phyloP scores from a whole-genome alignment of 1,284 basidiomycete species.

The Boletellus deceptivus region DNA sequence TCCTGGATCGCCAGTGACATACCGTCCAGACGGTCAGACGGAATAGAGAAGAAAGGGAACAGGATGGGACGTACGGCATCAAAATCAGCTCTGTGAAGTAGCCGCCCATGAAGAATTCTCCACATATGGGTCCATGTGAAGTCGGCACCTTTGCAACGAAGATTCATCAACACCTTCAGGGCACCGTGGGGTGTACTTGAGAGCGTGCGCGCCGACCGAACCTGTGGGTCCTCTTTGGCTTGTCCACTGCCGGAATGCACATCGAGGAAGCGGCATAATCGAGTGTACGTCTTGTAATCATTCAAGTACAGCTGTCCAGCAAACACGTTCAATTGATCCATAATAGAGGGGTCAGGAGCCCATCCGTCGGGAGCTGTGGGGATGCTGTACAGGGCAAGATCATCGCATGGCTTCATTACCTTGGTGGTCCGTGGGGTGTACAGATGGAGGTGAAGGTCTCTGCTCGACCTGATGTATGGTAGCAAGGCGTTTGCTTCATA shows the following conservation, averaged over 20 bases:
- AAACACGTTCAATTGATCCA: conserved; percentile 41
- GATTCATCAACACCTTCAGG: neutral
- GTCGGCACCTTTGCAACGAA: neutral
- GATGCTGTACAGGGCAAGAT: conserved; percentile 36
- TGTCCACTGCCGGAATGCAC: conserved; percentile 27
- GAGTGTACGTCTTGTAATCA: conserved; percentile 34
- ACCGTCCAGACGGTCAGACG: too few species aligned
- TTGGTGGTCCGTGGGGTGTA: conserved; percentile 40
- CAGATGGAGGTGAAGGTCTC: conserved; percentile 38
- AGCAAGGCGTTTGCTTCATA: conserved; percentile 42
- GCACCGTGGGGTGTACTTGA: neutral
- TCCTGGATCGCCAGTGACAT: too few species aligned
- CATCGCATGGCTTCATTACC: conserved; percentile 38
- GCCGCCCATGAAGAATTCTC: too few species aligned
- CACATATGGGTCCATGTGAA: too few species aligned
- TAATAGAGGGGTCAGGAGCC: conserved; percentile 15
- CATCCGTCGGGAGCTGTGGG: conserved; percentile 23
- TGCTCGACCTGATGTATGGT: conserved; percentile 34
- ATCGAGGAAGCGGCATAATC: conserved; percentile 38
- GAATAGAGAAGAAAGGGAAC: too few species aligned
- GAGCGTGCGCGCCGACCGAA: neutral
- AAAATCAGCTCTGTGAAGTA: neutral
- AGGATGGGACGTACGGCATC: neutral
- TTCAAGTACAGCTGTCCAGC: conserved; percentile 30
- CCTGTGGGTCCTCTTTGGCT: neutral